phyloP scores from a whole-genome alignment of 2,329 filamentous ascomycete genomes.

The Talaromyces albobiverticillius region DNA sequence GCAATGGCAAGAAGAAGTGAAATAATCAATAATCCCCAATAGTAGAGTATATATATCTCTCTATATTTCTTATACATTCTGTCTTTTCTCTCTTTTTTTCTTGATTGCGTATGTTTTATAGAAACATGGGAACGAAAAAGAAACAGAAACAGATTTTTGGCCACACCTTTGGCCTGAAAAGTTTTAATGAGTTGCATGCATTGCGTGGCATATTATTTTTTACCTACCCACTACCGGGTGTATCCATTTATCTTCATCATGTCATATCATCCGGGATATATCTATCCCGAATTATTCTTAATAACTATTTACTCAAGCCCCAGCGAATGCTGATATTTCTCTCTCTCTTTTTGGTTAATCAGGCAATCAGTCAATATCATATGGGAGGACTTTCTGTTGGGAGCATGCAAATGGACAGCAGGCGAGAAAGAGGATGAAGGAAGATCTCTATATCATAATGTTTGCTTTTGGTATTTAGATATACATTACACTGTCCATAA shows the following conservation, averaged over 20 bases:
- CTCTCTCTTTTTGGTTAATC: too few relatives aligned
- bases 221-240: not conserved
- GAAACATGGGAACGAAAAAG: not conserved
- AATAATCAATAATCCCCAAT: conserved; percentile 9
- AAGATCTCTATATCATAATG: too few relatives aligned
- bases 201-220: not conserved
- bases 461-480: too few relatives aligned
- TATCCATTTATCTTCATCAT: not conserved
- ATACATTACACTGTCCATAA: too few relatives aligned
- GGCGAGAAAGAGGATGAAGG: too few relatives aligned
- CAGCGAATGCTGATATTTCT: too few relatives aligned
- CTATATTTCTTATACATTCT: not conserved
- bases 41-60: not conserved
- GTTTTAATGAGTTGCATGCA: not conserved
- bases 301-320: not conserved
- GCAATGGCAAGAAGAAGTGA: conserved; percentile 36
- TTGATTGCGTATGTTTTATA: not conserved
- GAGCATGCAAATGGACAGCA: too few relatives aligned
- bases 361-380: too few relatives aligned
- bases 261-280: not conserved
- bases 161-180: not conserved
- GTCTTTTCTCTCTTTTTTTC: not conserved
- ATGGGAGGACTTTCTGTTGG: too few relatives aligned
- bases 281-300: not conserved
- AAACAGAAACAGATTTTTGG: not conserved